Base-by-base conservation (phyloP, 2,329 filamentous ascomycete species). In the Epichloe baconii region DNA sequence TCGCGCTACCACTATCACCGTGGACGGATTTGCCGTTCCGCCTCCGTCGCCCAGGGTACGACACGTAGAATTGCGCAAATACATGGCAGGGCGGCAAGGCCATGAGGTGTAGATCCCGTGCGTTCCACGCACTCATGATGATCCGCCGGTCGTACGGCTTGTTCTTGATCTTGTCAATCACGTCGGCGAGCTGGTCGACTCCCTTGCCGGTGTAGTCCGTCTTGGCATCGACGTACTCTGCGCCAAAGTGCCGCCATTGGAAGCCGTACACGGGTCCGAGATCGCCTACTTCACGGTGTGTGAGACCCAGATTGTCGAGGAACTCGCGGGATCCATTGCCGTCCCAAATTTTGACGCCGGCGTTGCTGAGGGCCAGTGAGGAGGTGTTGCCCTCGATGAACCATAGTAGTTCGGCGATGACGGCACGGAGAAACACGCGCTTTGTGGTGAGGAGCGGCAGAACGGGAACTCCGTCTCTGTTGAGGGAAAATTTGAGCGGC, bases 241-340 rank as follows among this genome's bases (percentile, higher is more conserved):
- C 93, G 48, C 93, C 93, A 62, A 98, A 98, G 69, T 97, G 91
- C 3, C 93, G 86, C 93, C 93, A 98, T 70, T 98, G 93, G 71
- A 98, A 98, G 2, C 93, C 93, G 65, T 98, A 98, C 0, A 97
- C 90, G 34, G 93, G 93, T 0, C 93, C 93, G 0, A 98, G 75
- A 63, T 98, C 93, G 57, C 93, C 93, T 19, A 83, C 86, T 49
- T 81, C 87, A 53, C 91, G 87, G 64, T 95, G 82, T 0, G 76
- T 74, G 6, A 97, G 78, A 0, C 91, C 91, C 1, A 93, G 78
- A 55, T 75, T 83, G 71, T 98, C 91, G 38, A 98, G 85, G 66
- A 86, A 97, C 62, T 83, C 85, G 60, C 93, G 86, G 45, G 84
- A 89, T 43, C 91, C 93, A 65, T 98, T 98, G 61, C 90, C 91